Evolutionary conservation across 768 basidiomycete genomes (phyloP).

Genomic region (Serendipita vermifera): DNA sequence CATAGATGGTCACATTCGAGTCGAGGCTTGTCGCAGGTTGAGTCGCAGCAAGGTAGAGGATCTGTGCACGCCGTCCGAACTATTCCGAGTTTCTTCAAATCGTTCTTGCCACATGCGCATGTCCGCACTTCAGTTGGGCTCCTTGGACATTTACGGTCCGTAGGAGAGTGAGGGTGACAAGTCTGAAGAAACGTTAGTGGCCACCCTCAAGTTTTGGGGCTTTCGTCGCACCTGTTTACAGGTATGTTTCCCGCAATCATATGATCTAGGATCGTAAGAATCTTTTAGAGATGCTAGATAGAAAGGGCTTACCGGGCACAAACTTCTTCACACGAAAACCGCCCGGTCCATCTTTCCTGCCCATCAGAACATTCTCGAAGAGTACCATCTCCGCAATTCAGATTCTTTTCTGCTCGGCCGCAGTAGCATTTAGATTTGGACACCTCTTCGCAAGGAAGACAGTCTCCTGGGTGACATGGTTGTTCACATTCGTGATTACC

Average conservation of each 20-base stretch:
- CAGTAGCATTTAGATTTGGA: conserved; percentile 65
- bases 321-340: conserved; percentile 41
- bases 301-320: conserved; percentile 41
- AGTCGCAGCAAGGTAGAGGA: conserved; percentile 68
- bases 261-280: conserved; percentile 31
- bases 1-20: conserved; percentile 65
- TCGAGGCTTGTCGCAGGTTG: conserved; percentile 51
- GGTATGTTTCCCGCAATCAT: conserved; percentile 63
- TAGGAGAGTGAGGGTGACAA: conserved; percentile 63
- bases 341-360: conserved; percentile 50
- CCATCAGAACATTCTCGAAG: conserved; percentile 42
- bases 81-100: conserved; percentile 26
- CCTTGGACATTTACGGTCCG: conserved; percentile 51
- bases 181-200: conserved; percentile 15
- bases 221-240: conserved; percentile 40
- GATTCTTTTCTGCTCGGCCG: conserved; percentile 46
- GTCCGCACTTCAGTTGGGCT: conserved; percentile 53
- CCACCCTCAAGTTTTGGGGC: too few species aligned
- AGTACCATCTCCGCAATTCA: conserved; percentile 38
- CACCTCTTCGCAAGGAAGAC: conserved; percentile 45
- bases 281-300: background rate
- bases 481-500: conserved; percentile 57
- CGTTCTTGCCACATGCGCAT: conserved; percentile 72
- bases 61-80: conserved; percentile 43
- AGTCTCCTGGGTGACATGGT: conserved; percentile 66